Evolutionary conservation across 257 asterid genomes (phyloP).

Genomic region (Paraleonurus japonicus): DNA sequence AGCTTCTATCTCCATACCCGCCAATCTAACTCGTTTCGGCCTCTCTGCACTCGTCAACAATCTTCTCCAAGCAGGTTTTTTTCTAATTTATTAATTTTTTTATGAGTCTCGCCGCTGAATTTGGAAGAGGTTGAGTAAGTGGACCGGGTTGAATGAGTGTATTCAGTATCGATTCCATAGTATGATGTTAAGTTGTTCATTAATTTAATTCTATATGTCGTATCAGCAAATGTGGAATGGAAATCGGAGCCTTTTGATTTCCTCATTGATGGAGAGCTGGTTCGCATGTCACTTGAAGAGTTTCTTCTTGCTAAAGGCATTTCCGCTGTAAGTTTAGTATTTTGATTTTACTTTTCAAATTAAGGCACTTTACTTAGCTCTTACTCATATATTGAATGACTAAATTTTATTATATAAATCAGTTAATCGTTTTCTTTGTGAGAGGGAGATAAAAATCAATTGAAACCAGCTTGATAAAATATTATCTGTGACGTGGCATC

Average conservation of each 20-base stretch:
- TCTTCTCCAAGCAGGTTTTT: constrained; percentile 57
- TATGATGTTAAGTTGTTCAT: background rate
- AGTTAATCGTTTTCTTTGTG: background rate
- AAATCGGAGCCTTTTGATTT: constrained; percentile 81
- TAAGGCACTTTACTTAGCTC: background rate
- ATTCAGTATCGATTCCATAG: background rate
- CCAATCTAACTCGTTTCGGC: constrained; percentile 66
- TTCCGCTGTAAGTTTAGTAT: constrained; percentile 59
- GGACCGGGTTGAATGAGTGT: background rate
- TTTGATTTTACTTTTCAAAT: background rate
- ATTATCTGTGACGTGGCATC: background rate
- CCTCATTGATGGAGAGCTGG: constrained; percentile 83
- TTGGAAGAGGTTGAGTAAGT: background rate
- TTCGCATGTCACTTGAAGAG: constrained; percentile 86
- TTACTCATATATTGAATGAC: background rate
- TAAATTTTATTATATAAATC: background rate
- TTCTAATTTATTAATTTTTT: background rate
- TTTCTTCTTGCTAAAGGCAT: constrained; percentile 90
- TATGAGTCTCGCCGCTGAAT: background rate
- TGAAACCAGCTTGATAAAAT: background rate
- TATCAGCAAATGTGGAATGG: constrained; percentile 66
- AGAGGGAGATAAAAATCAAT: background rate
- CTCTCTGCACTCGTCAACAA: constrained; percentile 71
- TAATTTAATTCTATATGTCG: background rate
- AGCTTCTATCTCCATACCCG: constrained; percentile 71